Base-by-base conservation (phyloP, 164 flowering plant genomes). In the Tetrastigma voinierianum region DNA sequence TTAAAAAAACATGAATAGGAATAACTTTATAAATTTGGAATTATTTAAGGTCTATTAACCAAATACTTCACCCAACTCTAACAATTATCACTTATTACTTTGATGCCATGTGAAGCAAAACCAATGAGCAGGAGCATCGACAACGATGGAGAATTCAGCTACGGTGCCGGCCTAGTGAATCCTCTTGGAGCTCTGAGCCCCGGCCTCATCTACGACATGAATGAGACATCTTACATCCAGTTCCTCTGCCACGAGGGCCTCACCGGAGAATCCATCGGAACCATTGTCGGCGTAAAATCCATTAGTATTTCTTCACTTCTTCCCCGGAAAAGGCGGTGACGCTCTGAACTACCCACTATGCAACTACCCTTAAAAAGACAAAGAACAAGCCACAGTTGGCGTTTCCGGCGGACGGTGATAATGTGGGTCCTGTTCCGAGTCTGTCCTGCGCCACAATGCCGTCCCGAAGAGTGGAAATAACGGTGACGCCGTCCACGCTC, bases 321-420 rank as follows among this genome's bases (percentile, higher is more conserved):
- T 59, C 86, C n/a, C 87, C 46, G 78, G 81, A 46, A 43, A 57
- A 4, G 80, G 86, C 59, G 64, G 71, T 43, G 87, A 86, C 71
- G 84, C 84, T 20, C 76, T 91, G 44, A 94, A 90, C 84, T 90
- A 91, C 98, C 98, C 3, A 80, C 96, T 3, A 79, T 90, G 75
- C 89, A 86, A 20, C 76, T 91, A 7, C 66, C 64, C 51, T 10
- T 83, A 62, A 70, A n/a, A 62, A 58, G 76, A 46, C 23, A 17
- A 67, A 59, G 12, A 67, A 17, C 51, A 61, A n/a, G 64, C 74
- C 5, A 81, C 76, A 3, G 16, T 23, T 0, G 90, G 74, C 0
- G 69, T 79, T 18, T 86, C 48, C 51, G 68, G 10, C 73, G 97
- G 24, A 76, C 46, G 48, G 93, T 88, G 21, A 90, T 94, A 88